Evolutionary conservation across 2,329 filamentous ascomycete genomes (phyloP), one percentile per base, ranked within the genome.

Genomic region (Escovopsis weberi): DNA sequence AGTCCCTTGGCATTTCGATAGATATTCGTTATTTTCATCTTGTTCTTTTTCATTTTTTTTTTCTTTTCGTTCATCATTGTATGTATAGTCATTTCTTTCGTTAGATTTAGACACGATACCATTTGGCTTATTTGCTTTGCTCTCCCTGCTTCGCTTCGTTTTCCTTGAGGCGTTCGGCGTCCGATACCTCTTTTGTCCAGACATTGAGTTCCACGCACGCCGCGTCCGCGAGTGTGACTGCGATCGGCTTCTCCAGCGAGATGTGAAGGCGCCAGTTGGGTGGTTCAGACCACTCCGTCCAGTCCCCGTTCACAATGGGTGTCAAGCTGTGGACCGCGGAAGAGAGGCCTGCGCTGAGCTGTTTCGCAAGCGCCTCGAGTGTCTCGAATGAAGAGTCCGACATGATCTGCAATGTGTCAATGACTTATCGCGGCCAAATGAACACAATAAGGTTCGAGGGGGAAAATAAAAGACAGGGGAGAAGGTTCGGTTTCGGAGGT

Each of bases 221-320:
- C 10, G 77, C 79, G 49, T 85, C 82, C 2, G 83, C 83, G 51
- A 82, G 74, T 0, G 77, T 72, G 18, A 87, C 78, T 0, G 83
- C 83, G 11, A 80, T 76, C 3, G 83, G 83, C 62, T 87, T 87
- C 59, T 79, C 77, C 41, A 87, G 62, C 23, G 66, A 64, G 33
- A 87, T 68, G 46, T 67, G 71, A 40, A 87, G 63, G 44, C 67
- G 67, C 60, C 72, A 70, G 12, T 64, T 63, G 18, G 49, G 39
- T 12, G 43, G 47, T 18, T 52, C 50, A 2, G n/a, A 6, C 39
- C 50, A 26, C 26, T 40, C 12, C 37, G 33, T 15, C 15, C 15
- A 15, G 15, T 15, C 15, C 15, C 15, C 15, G 15, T 15, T 15
- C 15, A 15, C 15, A 15, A 15, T 15, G 15, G 15, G 15, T 15